Percentiles rank a stretch among this genome's conserved stretches.
phyloP scores from a whole-genome alignment of 139 green algal species.

The Asterochloris sp. region DNA sequence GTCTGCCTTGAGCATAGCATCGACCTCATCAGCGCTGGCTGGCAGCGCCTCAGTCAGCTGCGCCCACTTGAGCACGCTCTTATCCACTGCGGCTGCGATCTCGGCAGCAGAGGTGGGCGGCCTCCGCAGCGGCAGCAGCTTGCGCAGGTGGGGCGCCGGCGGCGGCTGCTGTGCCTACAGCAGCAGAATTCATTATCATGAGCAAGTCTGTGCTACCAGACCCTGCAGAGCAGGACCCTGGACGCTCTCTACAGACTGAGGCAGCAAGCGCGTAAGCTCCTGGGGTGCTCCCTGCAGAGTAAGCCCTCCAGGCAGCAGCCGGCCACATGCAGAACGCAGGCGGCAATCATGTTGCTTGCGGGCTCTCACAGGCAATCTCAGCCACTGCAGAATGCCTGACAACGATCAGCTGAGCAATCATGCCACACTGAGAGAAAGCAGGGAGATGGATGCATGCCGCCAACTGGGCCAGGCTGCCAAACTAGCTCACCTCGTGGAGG shows the following conservation, averaged over 20 bases:
- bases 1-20: conserved; percentile 1
- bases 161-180: conserved; percentile 12
- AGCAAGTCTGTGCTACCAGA: not conserved
- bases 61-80: not conserved
- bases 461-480: not conserved
- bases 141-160: not conserved
- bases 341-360: not conserved
- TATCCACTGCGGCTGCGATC: not conserved
- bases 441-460: too few relatives aligned
- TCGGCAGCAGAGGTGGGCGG: not conserved
- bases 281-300: not conserved
- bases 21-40: not conserved
- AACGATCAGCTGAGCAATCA: too few relatives aligned
- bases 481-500: conserved; percentile 1
- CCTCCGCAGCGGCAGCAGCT: not conserved
- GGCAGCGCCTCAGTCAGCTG: conserved; percentile 5
- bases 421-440: too few relatives aligned
- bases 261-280: not conserved
- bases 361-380: not conserved
- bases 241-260: not conserved
- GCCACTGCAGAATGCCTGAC: not conserved
- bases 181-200: not conserved
- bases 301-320: not conserved
- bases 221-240: not conserved
- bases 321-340: not conserved